A percentile compares a stretch with the other conserved stretches of the same genome.
Conservation (phyloP, 2,329 filamentous ascomycete genomes). For the Diaporthe citrichinensis region DNA sequence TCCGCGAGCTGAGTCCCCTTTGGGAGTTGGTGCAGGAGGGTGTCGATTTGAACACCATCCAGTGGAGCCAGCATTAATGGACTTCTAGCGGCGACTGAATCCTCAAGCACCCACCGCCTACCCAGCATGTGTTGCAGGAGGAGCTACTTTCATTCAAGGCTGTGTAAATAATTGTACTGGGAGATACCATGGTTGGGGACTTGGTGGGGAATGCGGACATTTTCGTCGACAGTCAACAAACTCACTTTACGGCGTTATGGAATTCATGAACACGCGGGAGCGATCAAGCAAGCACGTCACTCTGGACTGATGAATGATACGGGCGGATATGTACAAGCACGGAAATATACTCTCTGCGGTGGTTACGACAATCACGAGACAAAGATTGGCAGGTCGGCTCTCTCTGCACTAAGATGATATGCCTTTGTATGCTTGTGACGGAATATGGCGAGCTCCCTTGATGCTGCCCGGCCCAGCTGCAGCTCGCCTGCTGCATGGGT, state of each 20-base stretch:
- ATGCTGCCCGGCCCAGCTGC: background rate
- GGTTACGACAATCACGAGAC: background rate
- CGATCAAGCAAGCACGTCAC: slow-evolving; percentile 21
- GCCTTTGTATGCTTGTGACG: slow-evolving; percentile 9
- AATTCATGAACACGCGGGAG: slow-evolving; percentile 30
- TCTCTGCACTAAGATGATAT: background rate
- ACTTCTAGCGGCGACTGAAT: background rate
- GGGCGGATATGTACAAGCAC: background rate
- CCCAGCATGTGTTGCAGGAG: background rate
- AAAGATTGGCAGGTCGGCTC: background rate
- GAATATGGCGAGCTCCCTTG: slow-evolving; percentile 17
- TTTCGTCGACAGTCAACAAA: slow-evolving; percentile 22
- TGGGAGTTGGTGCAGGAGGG: slow-evolving; percentile 99
- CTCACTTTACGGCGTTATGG: slow-evolving; percentile 39
- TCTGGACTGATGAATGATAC: background rate
- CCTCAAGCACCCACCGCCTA: too few species aligned
- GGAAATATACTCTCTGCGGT: background rate
- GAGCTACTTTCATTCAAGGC: background rate
- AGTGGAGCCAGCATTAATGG: slow-evolving; percentile 94
- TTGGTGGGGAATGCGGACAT: background rate
- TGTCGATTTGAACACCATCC: slow-evolving; percentile 93
- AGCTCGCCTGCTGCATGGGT: background rate
- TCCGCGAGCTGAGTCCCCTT: slow-evolving; percentile 93
- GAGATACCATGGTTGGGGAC: slow-evolving; percentile 31
- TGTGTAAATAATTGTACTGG: slow-evolving; percentile 29